phyloP scores from a whole-genome alignment of 78 protist genomes.

The Monocercomonoides exilis region DNA sequence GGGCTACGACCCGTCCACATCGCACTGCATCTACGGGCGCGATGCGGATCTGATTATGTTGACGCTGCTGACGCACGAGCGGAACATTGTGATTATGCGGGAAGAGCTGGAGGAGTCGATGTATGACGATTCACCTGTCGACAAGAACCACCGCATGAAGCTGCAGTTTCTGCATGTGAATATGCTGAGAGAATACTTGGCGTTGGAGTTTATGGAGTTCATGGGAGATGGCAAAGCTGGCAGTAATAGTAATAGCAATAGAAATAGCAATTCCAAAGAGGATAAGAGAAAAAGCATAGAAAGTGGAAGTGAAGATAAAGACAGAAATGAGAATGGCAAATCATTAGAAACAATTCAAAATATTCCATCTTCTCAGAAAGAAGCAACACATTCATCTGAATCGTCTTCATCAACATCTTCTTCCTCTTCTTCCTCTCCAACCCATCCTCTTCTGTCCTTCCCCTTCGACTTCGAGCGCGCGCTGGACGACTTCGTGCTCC shows the following conservation, averaged over 20 bases:
- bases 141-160: neutral
- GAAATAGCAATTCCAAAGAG: too few relatives aligned
- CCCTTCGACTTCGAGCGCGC: constrained; percentile 30
- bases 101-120: neutral
- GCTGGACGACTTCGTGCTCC: constrained; percentile 35
- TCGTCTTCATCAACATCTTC: too few relatives aligned
- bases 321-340: too few relatives aligned
- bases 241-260: too few relatives aligned
- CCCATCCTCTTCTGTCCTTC: too few relatives aligned
- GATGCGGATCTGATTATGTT: constrained; percentile 90
- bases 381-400: neutral
- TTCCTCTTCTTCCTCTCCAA: too few relatives aligned
- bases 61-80: constrained; percentile 75
- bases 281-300: too few relatives aligned
- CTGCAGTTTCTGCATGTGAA: constrained; percentile 1
- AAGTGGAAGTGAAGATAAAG: too few relatives aligned
- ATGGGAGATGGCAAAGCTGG: too few relatives aligned
- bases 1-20: constrained; percentile 53
- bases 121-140: constrained; percentile 10
- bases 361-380: neutral
- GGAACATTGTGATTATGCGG: constrained; percentile 63
- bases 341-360: neutral
- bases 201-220: neutral
- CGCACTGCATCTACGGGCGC: constrained; percentile 83
- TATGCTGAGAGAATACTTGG: constrained; percentile 29